Base-by-base conservation (phyloP, 2,329 filamentous ascomycete species). In the Exserohilum rostratum region DNA sequence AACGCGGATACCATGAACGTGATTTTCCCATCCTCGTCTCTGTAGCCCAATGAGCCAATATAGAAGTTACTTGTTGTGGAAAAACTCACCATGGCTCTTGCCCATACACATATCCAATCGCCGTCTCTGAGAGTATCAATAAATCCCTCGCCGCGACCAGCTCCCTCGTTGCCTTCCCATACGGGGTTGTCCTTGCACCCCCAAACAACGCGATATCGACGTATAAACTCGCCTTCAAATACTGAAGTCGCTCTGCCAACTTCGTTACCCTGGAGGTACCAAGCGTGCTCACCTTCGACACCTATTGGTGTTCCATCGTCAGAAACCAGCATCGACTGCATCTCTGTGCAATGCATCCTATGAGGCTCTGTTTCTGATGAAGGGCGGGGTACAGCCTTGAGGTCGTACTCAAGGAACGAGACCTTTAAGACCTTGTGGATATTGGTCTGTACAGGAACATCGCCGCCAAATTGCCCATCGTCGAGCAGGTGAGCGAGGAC, bases 241-340 rank as follows among this genome's bases (percentile, higher is more conserved):
- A 55, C 25, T 5, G 56, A 60, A 12, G 25, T 46, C 3, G 40
- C 53, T 53, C 49, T 60, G 17, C 54, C 62, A 11, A 66, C 61
- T 17, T 56, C 9, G 18, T 66, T 68, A 5, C 57, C 53, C 46
- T 68, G 62, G 5, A 70, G 20, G 22, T 60, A 64, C 65, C 62
- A 69, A 25, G 61, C 50, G 42, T 59, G 27, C 15, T 56, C 51
- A 17, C 60, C 53, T 43, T 64, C 61, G 18, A 48, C 3, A 13
- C 44, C 37, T 22, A 38, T 53, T 48, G 27, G 27, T 17, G n/a
- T 6, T 27, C 15, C 29, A 2, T 55, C 15, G 20, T 34, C 12
- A 1, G 29, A 15, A 6, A 42, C 37, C 20, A 45, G 47, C 3
- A 55, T 45, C 15, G 51, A 29, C 18, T 25, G 59, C 58, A 58